A percentile compares a stretch with the other conserved stretches of the same genome.
Evolutionary conservation across 1,284 basidiomycete species (phyloP).

Genomic region (Vanrija sp.): DNA sequence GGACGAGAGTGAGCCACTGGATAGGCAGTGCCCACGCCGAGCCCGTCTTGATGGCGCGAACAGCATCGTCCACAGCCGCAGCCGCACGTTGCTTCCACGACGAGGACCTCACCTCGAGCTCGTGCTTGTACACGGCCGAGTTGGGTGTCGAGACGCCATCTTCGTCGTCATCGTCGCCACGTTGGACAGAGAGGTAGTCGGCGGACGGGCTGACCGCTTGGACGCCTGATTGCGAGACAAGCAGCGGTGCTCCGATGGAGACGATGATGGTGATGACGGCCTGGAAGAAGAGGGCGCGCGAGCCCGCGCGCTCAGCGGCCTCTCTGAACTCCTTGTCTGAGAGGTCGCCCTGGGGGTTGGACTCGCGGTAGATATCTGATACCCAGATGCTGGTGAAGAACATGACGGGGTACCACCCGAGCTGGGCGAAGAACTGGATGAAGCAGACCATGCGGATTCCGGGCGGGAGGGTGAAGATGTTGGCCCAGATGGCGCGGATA

Average conservation of each 20-base stretch:
- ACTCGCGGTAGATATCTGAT: conserved; percentile 71
- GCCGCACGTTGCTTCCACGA: conserved; percentile 5
- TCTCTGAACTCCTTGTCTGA: conserved; percentile 33
- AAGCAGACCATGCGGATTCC: conserved; percentile 74
- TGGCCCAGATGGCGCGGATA: conserved; percentile 58
- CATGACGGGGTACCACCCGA: conserved; percentile 83
- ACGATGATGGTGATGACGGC: conserved; percentile 65
- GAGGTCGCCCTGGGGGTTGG: conserved; percentile 31
- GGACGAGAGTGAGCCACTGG: conserved; percentile 42
- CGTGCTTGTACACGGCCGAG: conserved; percentile 28
- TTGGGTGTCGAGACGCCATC: conserved; percentile 12
- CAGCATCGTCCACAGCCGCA: conserved; percentile 8
- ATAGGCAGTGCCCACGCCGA: conserved; percentile 34
- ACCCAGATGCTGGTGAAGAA: conserved; percentile 86
- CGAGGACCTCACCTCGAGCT: not conserved
- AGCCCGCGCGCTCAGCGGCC: conserved; percentile 59
- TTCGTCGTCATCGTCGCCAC: conserved; percentile 2
- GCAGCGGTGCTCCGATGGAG: conserved; percentile 68
- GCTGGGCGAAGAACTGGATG: conserved; percentile 69
- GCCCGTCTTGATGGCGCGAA: conserved; percentile 19
- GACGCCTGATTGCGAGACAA: conserved; percentile 54
- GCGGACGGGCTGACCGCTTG: conserved; percentile 13
- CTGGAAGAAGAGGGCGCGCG: conserved; percentile 74
- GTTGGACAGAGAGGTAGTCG: not conserved
- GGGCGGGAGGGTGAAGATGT: conserved; percentile 64